phyloP scores from a whole-genome alignment of 495 filamentous ascomycete genomes.

The Copromyces sp. region DNA sequence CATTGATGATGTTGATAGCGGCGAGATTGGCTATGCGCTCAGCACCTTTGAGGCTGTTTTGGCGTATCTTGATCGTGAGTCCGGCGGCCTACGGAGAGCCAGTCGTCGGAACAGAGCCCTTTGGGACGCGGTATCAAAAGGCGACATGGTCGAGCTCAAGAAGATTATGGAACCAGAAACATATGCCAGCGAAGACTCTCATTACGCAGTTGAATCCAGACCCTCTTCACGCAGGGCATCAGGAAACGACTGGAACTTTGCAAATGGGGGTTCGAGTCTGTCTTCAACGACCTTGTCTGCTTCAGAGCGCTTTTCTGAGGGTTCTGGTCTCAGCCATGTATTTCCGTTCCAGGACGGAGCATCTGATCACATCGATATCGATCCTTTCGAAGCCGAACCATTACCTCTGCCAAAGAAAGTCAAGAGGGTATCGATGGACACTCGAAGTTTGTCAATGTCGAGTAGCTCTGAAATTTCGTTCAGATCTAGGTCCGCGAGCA shows the following conservation, averaged over 20 bases:
- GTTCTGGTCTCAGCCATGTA: constrained; percentile 69
- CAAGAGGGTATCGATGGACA: constrained; percentile 83
- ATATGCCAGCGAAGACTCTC: constrained; percentile 36
- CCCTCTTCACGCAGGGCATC: constrained; percentile 30
- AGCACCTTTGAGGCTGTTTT: constrained; percentile 95
- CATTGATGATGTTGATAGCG: constrained; percentile 92
- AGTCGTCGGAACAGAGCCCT: constrained; percentile 77
- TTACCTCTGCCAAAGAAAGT: constrained; percentile 39
- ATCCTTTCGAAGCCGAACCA: constrained; percentile 16
- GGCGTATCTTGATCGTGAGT: constrained; percentile 78
- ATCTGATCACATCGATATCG: constrained; percentile 24
- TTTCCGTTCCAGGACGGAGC: constrained; percentile 70
- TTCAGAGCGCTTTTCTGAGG: constrained; percentile 38
- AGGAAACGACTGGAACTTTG: constrained; percentile 30
- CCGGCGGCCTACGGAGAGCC: constrained; percentile 66
- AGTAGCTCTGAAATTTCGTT: constrained; percentile 71
- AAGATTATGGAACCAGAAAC: constrained; percentile 63
- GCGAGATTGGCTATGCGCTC: constrained; percentile 92
- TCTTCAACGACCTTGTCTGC: constrained; percentile 34
- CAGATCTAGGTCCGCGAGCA: constrained; percentile 62
- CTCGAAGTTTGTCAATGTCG: constrained; percentile 84
- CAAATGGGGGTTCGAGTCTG: constrained; percentile 34
- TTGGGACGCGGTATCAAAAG: constrained; percentile 75
- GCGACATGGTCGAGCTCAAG: constrained; percentile 63
- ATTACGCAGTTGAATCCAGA: constrained; percentile 21